Percentiles rank a stretch among this genome's conserved stretches.
Conservation (phyloP, 306 rosid genomes). For the Dryas octopetala region DNA sequence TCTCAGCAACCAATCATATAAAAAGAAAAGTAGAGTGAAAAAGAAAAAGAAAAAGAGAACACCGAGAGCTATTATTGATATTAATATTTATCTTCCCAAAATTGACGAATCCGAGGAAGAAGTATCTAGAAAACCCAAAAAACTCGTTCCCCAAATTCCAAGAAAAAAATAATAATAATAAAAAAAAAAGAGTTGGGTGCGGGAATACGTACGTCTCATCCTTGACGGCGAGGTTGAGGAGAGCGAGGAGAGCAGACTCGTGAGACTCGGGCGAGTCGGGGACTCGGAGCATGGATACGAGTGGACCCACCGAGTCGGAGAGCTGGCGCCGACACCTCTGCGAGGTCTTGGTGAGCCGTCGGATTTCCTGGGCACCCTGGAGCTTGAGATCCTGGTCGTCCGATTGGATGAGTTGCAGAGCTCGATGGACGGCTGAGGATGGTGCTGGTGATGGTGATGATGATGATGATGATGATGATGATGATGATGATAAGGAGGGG, state of each 20-base stretch:
- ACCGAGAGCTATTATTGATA: not conserved
- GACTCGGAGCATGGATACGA: slow-evolving; percentile 42
- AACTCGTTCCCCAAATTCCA: not conserved
- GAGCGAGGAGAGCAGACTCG: slow-evolving; percentile 82
- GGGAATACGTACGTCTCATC: slow-evolving; percentile 64
- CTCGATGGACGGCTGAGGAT: slow-evolving; percentile 60
- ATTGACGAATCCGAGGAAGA: slow-evolving; percentile 23
- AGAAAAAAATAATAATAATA: not conserved
- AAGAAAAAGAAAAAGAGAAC: slow-evolving; percentile 1
- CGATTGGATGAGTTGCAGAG: slow-evolving; percentile 61
- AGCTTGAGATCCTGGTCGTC: slow-evolving; percentile 51
- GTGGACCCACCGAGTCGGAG: slow-evolving; percentile 34
- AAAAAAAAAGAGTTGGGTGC: not conserved
- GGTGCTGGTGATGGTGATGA: slow-evolving; percentile 23
- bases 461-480: slow-evolving; percentile 24
- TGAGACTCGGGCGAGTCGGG: slow-evolving; percentile 58
- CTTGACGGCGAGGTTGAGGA: slow-evolving; percentile 95
- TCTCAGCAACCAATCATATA: slow-evolving; percentile 26
- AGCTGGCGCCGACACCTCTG: slow-evolving; percentile 88
- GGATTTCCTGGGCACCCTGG: slow-evolving; percentile 76
- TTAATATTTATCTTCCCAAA: not conserved
- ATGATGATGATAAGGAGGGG: not conserved
- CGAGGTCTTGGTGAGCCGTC: slow-evolving; percentile 86
- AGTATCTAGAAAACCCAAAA: not conserved
- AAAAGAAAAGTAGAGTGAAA: not conserved